Base-by-base conservation (phyloP, 495 filamentous ascomycete genomes). In the Amorphotheca resinae region DNA sequence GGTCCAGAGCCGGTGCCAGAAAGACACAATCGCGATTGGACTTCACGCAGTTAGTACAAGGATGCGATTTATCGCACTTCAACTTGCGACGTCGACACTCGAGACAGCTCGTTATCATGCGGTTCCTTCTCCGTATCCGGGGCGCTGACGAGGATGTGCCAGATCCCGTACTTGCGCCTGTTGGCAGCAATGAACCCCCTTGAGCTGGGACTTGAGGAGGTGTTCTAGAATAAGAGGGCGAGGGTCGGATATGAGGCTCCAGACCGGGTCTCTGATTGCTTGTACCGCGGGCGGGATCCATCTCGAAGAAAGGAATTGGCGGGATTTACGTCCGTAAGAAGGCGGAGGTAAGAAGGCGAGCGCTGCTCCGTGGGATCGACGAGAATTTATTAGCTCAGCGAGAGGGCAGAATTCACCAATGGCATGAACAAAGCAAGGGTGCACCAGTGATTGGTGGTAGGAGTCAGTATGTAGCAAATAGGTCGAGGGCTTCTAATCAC, bases 61-160 rank as follows among this genome's bases (percentile, higher is more conserved):
- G 82, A 41, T 74, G 69, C 16, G 62, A 62, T 61, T 84, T 87
- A 63, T 83, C 78, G 61, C 84, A 91, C 57, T 82, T 82, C 36
- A 86, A 69, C 61, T 91, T 91, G 35, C 84, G 74, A 30, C 77
- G 72, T 22, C 81, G 75, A 53, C 84, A 91, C 58, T 83, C 77
- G 36, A 80, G 60, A 57, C 79, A 82, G 7, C 72, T 76, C 22
- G 71, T 77, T 45, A 83, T 82, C 66, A 79, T 69, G 44, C 80
- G 70, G 56, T 82, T 82, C 35, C 79, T 64, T 23, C 79, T 66
- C 15, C 78, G 69, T 45, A 82, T 75, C 42, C 58, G 45, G 1
- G 59, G 54, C 16, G 45, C 36, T 33, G 44, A 15, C 7, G 44
- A 31, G 15, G 49, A 30, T 12, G 43, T 34, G 28, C 40, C 22